Conservation (phyloP, 306 rosid species). For the Trichosanthes truncata region DNA sequence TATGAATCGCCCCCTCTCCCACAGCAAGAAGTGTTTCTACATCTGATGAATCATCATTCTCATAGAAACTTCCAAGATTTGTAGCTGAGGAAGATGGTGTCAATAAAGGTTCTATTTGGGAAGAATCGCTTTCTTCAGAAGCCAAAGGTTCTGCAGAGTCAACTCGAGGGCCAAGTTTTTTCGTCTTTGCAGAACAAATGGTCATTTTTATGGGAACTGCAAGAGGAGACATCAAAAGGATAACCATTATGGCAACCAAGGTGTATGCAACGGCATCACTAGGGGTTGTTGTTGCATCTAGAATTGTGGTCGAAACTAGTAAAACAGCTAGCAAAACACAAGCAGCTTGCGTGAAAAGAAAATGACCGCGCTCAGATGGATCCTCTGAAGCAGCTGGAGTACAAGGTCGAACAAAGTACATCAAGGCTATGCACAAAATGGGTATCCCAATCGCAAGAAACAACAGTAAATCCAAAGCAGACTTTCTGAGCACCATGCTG, state of each 20-base stretch:
- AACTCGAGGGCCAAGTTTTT: slow-evolving; percentile 14
- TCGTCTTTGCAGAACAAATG: slow-evolving; percentile 34
- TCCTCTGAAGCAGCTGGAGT: slow-evolving; percentile 78
- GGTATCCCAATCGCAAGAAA: slow-evolving; percentile 61
- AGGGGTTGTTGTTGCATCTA: slow-evolving; percentile 29
- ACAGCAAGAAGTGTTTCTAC: slow-evolving; percentile 63
- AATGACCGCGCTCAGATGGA: slow-evolving; percentile 64
- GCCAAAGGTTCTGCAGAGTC: slow-evolving; percentile 37
- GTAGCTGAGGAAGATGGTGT: slow-evolving; percentile 52
- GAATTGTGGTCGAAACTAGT: slow-evolving; percentile 38
- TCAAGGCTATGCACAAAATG: slow-evolving; percentile 42
- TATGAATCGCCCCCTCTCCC: slow-evolving; percentile 69
- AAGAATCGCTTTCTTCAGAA: slow-evolving; percentile 21
- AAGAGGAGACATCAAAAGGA: slow-evolving; percentile 60
- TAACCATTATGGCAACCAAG: slow-evolving; percentile 47
- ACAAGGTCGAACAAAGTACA: slow-evolving; percentile 69
- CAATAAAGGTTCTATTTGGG: slow-evolving; percentile 40
- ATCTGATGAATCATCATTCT: slow-evolving; percentile 52
- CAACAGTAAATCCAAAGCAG: slow-evolving; percentile 44
- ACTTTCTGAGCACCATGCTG: slow-evolving; percentile 31
- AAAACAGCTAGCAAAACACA: slow-evolving; percentile 57
- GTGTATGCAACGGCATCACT: slow-evolving; percentile 37
- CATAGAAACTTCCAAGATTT: slow-evolving; percentile 38
- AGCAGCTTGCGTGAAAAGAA: slow-evolving; percentile 55
- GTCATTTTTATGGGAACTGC: slow-evolving; percentile 78